Percentiles rank a stretch among this genome's conserved stretches.
These are phyloP conservation scores for Margaritispora aquatica DNA, from an alignment of 495 filamentous ascomycete genomes.

Conservation along the genomic window DNA sequence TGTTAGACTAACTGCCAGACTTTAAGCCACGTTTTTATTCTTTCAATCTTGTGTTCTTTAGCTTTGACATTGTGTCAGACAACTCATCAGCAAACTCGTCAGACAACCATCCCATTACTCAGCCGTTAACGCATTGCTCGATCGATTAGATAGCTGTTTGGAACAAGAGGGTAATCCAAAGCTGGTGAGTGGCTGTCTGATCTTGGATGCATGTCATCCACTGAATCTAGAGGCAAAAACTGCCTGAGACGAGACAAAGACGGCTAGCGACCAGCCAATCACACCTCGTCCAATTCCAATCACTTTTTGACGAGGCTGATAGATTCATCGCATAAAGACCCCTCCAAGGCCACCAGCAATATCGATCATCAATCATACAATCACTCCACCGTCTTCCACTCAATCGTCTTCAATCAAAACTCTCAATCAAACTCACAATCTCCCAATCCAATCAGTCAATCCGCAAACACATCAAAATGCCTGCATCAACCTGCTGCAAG, in stretches of 20 bases:
- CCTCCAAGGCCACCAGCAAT: background rate
- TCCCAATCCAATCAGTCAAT: background rate
- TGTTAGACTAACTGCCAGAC: no score
- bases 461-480: conserved; percentile 18
- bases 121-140: no score
- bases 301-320: background rate
- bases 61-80: no score
- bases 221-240: no score
- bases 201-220: background rate
- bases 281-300: background rate
- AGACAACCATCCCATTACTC: no score
- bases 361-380: background rate
- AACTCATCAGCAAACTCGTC: no score
- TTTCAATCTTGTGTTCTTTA: no score
- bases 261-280: background rate
- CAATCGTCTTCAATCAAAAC: background rate
- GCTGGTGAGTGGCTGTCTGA: background rate
- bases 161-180: background rate
- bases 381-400: background rate
- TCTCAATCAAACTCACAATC: background rate
- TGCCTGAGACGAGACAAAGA: background rate
- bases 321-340: background rate
- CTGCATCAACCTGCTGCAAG: conserved; percentile 43
- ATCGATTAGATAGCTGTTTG: background rate
- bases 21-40: no score